Conservation (phyloP, 495 filamentous ascomycete species). For the Penicillium nucicola region DNA sequence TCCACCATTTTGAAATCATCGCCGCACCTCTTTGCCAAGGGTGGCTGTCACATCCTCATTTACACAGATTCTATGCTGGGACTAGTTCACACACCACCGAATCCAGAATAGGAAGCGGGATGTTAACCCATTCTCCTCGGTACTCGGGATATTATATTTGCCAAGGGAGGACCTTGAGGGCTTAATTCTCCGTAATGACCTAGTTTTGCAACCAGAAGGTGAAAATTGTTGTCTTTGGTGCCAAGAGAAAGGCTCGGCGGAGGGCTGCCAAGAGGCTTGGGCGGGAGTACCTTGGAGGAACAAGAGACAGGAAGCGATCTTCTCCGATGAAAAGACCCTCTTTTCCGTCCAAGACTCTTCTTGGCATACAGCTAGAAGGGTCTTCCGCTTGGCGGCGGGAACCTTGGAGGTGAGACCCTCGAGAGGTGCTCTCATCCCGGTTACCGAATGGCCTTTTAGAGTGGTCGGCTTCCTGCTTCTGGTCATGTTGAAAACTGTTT, state of each 20-base stretch:
- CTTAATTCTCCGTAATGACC: neutral
- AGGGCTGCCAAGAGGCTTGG: conserved; percentile 18
- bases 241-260: conserved; percentile 17
- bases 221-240: neutral
- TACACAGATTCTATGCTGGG: neutral
- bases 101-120: neutral
- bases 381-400: conserved; percentile 12
- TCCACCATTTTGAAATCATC: neutral
- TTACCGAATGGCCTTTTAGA: neutral
- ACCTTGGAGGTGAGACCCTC: conserved; percentile 8
- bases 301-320: neutral
- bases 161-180: conserved; percentile 18
- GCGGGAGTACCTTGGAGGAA: conserved; percentile 20
- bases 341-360: neutral
- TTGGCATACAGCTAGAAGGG: conserved; percentile 8
- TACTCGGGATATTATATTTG: neutral
- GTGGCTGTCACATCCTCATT: neutral
- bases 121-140: neutral
- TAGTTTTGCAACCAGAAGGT: neutral
- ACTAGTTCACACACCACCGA: neutral
- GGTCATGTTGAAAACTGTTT: neutral
- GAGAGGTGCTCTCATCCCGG: neutral
- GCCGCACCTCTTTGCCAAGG: neutral
- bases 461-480: neutral
- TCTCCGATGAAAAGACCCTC: neutral